Evolutionary conservation across 2,329 filamentous ascomycete genomes (phyloP), one percentile per base, ranked within the genome.

Genomic region (Aureobasidium sp.): DNA sequence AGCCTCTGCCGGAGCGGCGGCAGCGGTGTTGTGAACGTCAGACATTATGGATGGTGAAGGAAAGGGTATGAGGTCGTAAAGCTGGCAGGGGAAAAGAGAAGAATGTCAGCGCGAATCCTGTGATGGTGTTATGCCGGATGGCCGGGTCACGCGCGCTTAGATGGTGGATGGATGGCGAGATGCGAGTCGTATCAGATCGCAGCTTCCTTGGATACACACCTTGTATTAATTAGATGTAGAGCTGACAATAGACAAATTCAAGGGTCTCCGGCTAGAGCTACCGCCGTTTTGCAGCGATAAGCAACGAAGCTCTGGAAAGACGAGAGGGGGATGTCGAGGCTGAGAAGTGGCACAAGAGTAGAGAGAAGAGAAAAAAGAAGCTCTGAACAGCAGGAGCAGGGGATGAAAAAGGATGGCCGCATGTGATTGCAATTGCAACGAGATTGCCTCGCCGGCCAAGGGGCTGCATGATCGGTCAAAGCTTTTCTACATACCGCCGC

Each of bases 31-130:
- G 19, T 55, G 45, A 22, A 57, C 61, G 51, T 59, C 59, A 52
- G 63, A 64, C 63, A 65, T 65, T 56, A 49, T 57, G 49, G 50
- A 45, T 53, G 50, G 27, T 19, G 50, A 44, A 44, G 30, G 30
- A 39, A 53, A 53, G 40, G 30, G 34, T 30, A 44, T 39, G 22
- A 34, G 29, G 7, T 53, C 39, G 40, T 53, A 53, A 40, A 53
- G 50, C 39, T 44, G 50, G 22, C n/a, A 29, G 40, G 40, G 21
- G 16, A 29, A 45, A 39, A 22, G 29, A 48, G 32, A 54, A 48
- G 21, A 48, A 27, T 16, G 52, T 54, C 41, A 54, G 48, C 32
- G 35, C 19, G 8, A 24, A 48, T 21, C 6, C 3, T 41, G 12
- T 30, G 48, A 10, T 32, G 25, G 27, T 32, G 48, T 32, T 19